Base-by-base conservation (phyloP, 148 eudicot genomes). In the Cornus kousa region DNA sequence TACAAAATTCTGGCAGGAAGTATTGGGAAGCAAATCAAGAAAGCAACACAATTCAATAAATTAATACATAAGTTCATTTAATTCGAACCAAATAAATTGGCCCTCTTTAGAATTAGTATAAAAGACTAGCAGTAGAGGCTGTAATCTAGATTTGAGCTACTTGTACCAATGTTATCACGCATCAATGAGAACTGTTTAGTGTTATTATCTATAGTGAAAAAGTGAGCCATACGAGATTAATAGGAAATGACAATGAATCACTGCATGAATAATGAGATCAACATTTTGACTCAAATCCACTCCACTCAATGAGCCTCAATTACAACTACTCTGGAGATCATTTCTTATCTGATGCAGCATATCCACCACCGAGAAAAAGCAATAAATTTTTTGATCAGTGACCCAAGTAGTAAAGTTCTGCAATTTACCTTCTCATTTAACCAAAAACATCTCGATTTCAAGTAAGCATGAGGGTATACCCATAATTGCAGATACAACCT, bases 81-180 rank as follows among this genome's bases (percentile, higher is more conserved):
- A 76, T 39, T 5, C 39, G 10, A 37, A 12, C 55, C 13, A 39
- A 76, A 33, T 23, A 11, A 20, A 12, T 7, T 5, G 35, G 32
- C 19, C 59, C 17, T 53, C 59, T 11, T 53, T 11, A 53, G 4
- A 4, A 53, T 13, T 48, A 57, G 64, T 19, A 57, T 2, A 57
- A 16, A 17, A 12, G 2, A 57, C 19, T 4, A 57, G 2, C 5
- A 57, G 5, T 57, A 11, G 22, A 62, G 66, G 35, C 8, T 33
- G 77, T 12, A 75, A 71, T 40, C 71, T 57, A 65, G 60, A 43
- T 48, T 24, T 50, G 67, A 66, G 50, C 78, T 66, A 16, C 16
- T 40, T 66, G 7, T 75, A 35, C 70, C 46, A 46, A 74, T 53
- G 35, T 73, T 19, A 23, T 73, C 24, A 73, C 13, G 74, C 17